These are phyloP conservation scores for Leccinum rimulosum DNA, from an alignment of 768 basidiomycete genomes.

Conservation along the genomic window DNA sequence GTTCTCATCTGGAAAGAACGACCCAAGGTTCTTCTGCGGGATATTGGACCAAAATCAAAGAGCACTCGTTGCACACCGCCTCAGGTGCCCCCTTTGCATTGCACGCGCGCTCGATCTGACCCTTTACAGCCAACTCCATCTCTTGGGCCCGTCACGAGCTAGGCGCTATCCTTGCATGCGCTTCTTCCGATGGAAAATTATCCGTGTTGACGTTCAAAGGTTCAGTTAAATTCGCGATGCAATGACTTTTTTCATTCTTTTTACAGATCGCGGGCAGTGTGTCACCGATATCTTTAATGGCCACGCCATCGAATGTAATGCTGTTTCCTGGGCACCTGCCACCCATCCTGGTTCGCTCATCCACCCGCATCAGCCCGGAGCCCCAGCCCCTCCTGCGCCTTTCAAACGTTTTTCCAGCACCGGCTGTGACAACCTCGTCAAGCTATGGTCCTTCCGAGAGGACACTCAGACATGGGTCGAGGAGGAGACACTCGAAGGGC, in stretches of 20 bases:
- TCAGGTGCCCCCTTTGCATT: conserved; percentile 54
- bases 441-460: conserved; percentile 90
- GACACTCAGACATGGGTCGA: conserved; percentile 87
- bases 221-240: conserved; percentile 36
- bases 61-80: conserved; percentile 90
- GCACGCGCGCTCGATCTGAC: conserved; percentile 1
- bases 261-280: conserved; percentile 91
- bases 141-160: conserved; percentile 99
- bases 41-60: conserved; percentile 92
- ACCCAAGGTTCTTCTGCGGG: conserved; percentile 45
- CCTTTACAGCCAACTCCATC: conserved; percentile 81
- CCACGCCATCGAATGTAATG: conserved; percentile 95
- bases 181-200: conserved; percentile 94
- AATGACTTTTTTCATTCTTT: not conserved
- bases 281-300: conserved; percentile 93
- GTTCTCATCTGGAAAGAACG: conserved; percentile 98
- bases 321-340: conserved; percentile 97
- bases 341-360: conserved; percentile 83
- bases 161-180: conserved; percentile 94
- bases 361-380: conserved; percentile 53
- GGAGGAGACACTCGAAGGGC: conserved; percentile 87
- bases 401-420: conserved; percentile 94
- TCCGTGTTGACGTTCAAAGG: conserved; percentile 97
- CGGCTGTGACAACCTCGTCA: conserved; percentile 94
- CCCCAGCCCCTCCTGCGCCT: conserved; percentile 41